Conservation (phyloP, 108 stramenopile species). For the Mediolabrus comicus region DNA sequence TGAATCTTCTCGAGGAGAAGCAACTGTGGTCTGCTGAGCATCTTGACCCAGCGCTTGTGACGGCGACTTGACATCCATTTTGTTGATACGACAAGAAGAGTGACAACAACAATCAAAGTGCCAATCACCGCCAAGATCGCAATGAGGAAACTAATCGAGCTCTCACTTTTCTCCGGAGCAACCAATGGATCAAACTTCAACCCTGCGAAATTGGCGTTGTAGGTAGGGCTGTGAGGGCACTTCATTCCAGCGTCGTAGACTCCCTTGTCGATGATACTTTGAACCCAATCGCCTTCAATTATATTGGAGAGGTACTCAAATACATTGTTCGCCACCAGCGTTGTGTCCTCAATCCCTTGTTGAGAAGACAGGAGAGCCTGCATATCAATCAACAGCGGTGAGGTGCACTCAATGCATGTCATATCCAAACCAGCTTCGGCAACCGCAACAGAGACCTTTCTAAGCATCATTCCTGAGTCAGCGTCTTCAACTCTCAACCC, state of each 20-base stretch:
- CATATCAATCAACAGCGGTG: constrained; percentile 45
- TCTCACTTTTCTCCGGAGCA: constrained; percentile 15
- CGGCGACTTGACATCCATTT: constrained; percentile 46
- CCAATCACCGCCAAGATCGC: constrained; percentile 37
- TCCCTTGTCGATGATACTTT: constrained; percentile 58
- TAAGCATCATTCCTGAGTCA: constrained; percentile 11
- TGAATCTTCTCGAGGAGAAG: constrained; percentile 25
- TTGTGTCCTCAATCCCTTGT: constrained; percentile 39
- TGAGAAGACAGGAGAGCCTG: constrained; percentile 25
- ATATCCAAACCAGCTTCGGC: constrained; percentile 36
- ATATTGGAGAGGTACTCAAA: constrained; percentile 48
- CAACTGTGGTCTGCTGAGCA: constrained; percentile 37
- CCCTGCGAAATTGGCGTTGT: constrained; percentile 34
- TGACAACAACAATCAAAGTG: constrained; percentile 16
- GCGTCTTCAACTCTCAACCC: constrained; percentile 19
- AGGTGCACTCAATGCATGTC: constrained; percentile 50
- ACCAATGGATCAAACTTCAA: constrained; percentile 41
- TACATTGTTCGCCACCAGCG: constrained; percentile 48
- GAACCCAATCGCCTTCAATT: constrained; percentile 58
- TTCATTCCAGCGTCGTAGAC: constrained; percentile 55
- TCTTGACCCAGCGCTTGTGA: constrained; percentile 54
- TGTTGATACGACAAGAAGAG: constrained; percentile 19
- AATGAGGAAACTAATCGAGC: constrained; percentile 45
- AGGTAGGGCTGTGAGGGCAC: constrained; percentile 63
- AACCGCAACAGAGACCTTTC: constrained; percentile 22